phyloP scores from a whole-genome alignment of 1,284 basidiomycete genomes.

The Pseudozyma pruni region DNA sequence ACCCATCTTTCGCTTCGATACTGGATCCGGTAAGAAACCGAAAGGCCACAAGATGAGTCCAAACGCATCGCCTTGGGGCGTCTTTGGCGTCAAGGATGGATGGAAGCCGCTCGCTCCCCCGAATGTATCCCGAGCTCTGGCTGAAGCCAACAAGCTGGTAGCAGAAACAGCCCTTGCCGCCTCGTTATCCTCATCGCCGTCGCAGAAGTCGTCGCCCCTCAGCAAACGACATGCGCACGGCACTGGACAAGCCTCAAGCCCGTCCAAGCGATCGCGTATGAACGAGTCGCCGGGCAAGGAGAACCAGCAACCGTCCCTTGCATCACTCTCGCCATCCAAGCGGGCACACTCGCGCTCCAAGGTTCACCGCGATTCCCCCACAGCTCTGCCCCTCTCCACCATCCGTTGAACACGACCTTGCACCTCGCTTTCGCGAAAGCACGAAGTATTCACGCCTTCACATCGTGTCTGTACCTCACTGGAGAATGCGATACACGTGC shows the following conservation, averaged over 20 bases:
- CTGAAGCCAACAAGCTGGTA: conserved; percentile 34
- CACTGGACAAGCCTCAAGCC: conserved; percentile 1
- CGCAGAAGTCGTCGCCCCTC: conserved; percentile 8
- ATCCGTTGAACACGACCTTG: conserved; percentile 9
- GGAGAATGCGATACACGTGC: too few species aligned
- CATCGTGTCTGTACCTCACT: too few species aligned
- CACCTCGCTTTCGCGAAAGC: too few species aligned
- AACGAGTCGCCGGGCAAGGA: conserved; percentile 20
- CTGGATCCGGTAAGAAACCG: conserved; percentile 34
- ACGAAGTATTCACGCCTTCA: too few species aligned
- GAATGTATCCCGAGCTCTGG: conserved; percentile 36
- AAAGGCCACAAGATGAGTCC: conserved; percentile 45
- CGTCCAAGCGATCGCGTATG: conserved; percentile 21
- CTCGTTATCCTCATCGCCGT: neutral
- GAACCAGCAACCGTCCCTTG: conserved; percentile 16
- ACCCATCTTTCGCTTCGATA: conserved; percentile 49
- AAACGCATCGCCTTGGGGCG: conserved; percentile 38
- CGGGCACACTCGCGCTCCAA: conserved; percentile 18
- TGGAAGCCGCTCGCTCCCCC: conserved; percentile 44
- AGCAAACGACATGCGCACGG: conserved; percentile 20
- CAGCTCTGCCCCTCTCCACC: conserved; percentile 30
- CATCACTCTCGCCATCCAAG: conserved; percentile 25
- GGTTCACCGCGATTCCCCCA: conserved; percentile 21
- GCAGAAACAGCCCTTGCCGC: conserved; percentile 3
- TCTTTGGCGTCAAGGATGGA: conserved; percentile 39